phyloP scores from a whole-genome alignment of 352 stramenopile genomes.

The Saprolegnia diclina region DNA sequence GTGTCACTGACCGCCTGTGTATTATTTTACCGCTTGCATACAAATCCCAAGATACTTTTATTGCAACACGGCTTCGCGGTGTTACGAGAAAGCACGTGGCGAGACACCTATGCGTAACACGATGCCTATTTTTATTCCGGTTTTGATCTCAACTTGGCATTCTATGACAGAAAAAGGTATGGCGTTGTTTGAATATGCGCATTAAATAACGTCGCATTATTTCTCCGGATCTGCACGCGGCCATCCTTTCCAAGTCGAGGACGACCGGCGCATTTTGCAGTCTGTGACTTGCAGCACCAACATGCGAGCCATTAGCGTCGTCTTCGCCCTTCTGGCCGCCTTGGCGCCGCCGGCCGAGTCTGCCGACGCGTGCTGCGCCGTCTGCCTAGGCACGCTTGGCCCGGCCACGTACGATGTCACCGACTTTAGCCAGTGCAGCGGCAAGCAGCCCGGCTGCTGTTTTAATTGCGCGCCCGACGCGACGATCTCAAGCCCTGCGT shows the following conservation, averaged over 20 bases:
- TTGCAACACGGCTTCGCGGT: background rate
- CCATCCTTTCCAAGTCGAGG: background rate
- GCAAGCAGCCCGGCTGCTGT: slow-evolving; percentile 12
- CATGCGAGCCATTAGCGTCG: background rate
- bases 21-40: background rate
- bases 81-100: slow-evolving; percentile 9
- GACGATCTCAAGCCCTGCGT: slow-evolving; percentile 14
- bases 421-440: background rate
- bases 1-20: background rate
- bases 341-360: background rate
- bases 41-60: slow-evolving; percentile 1
- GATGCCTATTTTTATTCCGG: background rate
- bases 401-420: slow-evolving; percentile 14
- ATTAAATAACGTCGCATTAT: too few species aligned
- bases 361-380: slow-evolving; percentile 1
- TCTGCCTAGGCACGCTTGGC: slow-evolving; percentile 7
- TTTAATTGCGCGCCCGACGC: slow-evolving; percentile 8
- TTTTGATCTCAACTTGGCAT: background rate
- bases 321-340: background rate
- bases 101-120: background rate
- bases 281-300: background rate
- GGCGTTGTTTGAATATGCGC: background rate
- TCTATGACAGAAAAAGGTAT: background rate
- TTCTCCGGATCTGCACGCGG: background rate
- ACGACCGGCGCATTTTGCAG: background rate